These are phyloP conservation scores for Diaporthe aspalathi DNA, from an alignment of 2,329 filamentous ascomycete species.

Conservation along the genomic window DNA sequence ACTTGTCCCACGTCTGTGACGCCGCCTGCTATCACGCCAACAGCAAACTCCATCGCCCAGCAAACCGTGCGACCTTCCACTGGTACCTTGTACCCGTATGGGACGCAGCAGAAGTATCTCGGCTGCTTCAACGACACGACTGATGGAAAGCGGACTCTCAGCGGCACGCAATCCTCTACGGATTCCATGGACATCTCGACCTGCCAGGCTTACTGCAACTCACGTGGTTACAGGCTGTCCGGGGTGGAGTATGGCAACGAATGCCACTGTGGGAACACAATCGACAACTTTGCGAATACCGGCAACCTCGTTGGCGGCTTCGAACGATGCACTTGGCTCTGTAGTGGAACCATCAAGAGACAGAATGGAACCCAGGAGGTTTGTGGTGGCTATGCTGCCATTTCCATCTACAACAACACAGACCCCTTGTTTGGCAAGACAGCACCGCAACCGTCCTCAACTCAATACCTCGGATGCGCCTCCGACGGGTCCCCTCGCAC, in stretches of 20 bases:
- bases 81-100: slow-evolving; percentile 52
- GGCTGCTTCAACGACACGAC: slow-evolving; percentile 42
- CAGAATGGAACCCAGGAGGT: slow-evolving; percentile 38
- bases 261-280: not conserved
- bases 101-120: slow-evolving; percentile 54
- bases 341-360: slow-evolving; percentile 37
- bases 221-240: not conserved
- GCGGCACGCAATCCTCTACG: slow-evolving; percentile 19
- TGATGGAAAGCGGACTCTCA: slow-evolving; percentile 32
- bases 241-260: slow-evolving; percentile 8
- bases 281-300: slow-evolving; percentile 2
- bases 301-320: not conserved
- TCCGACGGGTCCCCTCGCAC: not conserved
- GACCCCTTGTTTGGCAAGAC: slow-evolving; percentile 39
- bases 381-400: slow-evolving; percentile 40
- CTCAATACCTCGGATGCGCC: not conserved
- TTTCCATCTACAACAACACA: slow-evolving; percentile 25
- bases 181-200: not conserved
- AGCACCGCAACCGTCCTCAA: not conserved
- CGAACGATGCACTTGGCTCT: slow-evolving; percentile 2
- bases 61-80: slow-evolving; percentile 32
- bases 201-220: slow-evolving; percentile 13
- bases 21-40: slow-evolving; percentile 7
- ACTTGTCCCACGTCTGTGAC: slow-evolving; percentile 8
- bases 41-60: slow-evolving; percentile 1